Evolutionary conservation across 2,329 filamentous ascomycete genomes (phyloP).

Genomic region (Fusarium sp.): DNA sequence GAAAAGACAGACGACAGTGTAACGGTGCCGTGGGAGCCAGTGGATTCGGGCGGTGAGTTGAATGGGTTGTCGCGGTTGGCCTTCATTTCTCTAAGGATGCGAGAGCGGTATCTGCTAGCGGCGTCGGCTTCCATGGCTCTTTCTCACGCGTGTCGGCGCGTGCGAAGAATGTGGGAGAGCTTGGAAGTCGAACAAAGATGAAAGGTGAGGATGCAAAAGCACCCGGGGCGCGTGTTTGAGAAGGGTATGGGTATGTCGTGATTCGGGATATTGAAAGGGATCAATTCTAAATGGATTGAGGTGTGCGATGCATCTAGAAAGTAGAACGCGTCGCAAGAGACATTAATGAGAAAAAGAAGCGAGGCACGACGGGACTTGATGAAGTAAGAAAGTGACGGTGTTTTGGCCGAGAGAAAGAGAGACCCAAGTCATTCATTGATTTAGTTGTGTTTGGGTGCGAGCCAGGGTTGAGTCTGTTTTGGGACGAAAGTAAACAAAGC

Average conservation of each 20-base stretch:
- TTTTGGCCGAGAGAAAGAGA: conserved; percentile 28
- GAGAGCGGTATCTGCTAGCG: conserved; percentile 56
- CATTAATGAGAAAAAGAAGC: conserved; percentile 18
- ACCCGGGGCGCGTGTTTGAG: conserved; percentile 36
- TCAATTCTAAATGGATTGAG: conserved; percentile 34
- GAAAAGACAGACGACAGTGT: conserved; percentile 65
- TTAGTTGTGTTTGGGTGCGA: conserved; percentile 34
- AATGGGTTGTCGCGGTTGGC: conserved; percentile 65
- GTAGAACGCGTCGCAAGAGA: conserved; percentile 23
- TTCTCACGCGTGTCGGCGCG: conserved; percentile 39
- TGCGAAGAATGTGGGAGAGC: conserved; percentile 28
- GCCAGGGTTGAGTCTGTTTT: conserved; percentile 43
- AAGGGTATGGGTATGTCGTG: conserved; percentile 20
- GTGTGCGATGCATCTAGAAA: conserved; percentile 24
- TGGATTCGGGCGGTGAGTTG: conserved; percentile 68
- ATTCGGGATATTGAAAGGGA: conserved; percentile 11
- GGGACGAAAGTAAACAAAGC: conserved; percentile 51
- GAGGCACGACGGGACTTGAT: conserved; percentile 3
- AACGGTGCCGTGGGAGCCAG: conserved; percentile 66
- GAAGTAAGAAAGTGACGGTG: conserved; percentile 15
- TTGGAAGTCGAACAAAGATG: conserved; percentile 28
- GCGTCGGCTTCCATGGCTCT: conserved; percentile 56
- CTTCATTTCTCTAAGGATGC: conserved; percentile 63
- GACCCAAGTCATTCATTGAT: conserved; percentile 17
- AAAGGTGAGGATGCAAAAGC: conserved; percentile 32